A percentile compares a stretch with the other conserved stretches of the same genome.
These are phyloP conservation scores for Colletotrichum horii DNA, from an alignment of 2,329 filamentous ascomycete genomes.

Conservation along the genomic window DNA sequence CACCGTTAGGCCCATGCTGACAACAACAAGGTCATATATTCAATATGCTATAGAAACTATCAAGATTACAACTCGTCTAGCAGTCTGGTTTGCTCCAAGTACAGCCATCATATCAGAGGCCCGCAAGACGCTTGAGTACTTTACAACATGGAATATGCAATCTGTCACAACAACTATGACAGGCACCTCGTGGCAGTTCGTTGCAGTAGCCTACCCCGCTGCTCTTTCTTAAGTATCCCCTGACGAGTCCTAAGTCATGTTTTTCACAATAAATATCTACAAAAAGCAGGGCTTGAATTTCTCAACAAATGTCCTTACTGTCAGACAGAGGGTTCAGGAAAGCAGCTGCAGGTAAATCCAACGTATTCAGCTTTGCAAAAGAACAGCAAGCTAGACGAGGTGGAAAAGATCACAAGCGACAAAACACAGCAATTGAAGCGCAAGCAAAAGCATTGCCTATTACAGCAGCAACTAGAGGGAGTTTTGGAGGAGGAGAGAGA, in stretches of 20 bases:
- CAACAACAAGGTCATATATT: neutral
- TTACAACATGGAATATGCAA: neutral
- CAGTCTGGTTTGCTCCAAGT: neutral
- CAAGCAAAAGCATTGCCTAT: neutral
- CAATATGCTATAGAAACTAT: neutral
- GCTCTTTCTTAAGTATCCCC: neutral
- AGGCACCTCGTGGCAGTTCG: neutral
- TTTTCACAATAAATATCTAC: neutral
- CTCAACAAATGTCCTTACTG: neutral
- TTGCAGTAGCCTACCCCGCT: neutral
- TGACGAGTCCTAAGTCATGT: neutral
- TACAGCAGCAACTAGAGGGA: neutral
- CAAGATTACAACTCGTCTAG: neutral
- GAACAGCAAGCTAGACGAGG: neutral
- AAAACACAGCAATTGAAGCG: neutral
- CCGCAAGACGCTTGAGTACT: neutral
- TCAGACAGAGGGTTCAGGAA: neutral
- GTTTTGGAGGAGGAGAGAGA: neutral
- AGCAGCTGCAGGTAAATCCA: neutral
- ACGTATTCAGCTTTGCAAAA: neutral
- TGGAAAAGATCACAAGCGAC: neutral
- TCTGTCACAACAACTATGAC: neutral
- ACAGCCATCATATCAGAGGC: neutral
- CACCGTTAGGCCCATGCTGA: neutral
- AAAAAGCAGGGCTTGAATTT: neutral